Evolutionary conservation across 2,329 filamentous ascomycete species (phyloP).

Genomic region (Penicillium sp.): DNA sequence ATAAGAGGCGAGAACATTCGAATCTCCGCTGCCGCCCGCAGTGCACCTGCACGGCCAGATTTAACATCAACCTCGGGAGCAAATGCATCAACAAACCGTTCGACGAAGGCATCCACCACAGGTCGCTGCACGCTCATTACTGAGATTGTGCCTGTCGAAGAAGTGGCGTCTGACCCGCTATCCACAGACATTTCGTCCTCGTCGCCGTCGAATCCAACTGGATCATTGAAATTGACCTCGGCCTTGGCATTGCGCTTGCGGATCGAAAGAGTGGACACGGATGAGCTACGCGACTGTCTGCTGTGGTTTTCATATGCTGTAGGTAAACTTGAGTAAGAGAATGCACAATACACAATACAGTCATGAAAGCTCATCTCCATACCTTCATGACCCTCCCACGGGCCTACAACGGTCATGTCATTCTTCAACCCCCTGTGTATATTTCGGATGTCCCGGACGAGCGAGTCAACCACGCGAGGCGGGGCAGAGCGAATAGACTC

Average conservation of each 20-base stretch:
- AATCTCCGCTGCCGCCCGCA: slow-evolving; percentile 36
- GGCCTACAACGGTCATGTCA: slow-evolving; percentile 15
- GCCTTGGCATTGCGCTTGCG: slow-evolving; percentile 4
- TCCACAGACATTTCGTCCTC: slow-evolving; percentile 18
- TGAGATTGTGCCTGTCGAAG: slow-evolving; percentile 19
- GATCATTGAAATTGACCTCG: slow-evolving; percentile 15
- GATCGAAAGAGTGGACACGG: slow-evolving; percentile 6
- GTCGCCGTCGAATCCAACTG: slow-evolving; percentile 1
- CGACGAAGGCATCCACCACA: slow-evolving; percentile 34
- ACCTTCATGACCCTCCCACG: slow-evolving; percentile 27
- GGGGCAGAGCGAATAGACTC: slow-evolving; percentile 33
- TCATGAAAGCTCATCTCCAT: not conserved
- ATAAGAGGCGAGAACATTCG: slow-evolving; percentile 40
- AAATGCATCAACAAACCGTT: slow-evolving; percentile 39
- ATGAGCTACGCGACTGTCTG: slow-evolving; percentile 5
- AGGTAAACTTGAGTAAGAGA: not conserved
- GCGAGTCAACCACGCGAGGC: slow-evolving; percentile 27
- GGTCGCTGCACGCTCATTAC: slow-evolving; percentile 22
- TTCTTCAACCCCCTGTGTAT: slow-evolving; percentile 19
- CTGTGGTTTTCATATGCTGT: slow-evolving; percentile 18
- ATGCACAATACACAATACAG: not conserved
- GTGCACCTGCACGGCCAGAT: slow-evolving; percentile 33
- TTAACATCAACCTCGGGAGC: slow-evolving; percentile 36
- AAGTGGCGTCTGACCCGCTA: slow-evolving; percentile 23
- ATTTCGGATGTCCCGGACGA: slow-evolving; percentile 29